Evolutionary conservation across 768 basidiomycete genomes (phyloP), one percentile per base, ranked within the genome.

Genomic region (Leucocoprinus leucothites): DNA sequence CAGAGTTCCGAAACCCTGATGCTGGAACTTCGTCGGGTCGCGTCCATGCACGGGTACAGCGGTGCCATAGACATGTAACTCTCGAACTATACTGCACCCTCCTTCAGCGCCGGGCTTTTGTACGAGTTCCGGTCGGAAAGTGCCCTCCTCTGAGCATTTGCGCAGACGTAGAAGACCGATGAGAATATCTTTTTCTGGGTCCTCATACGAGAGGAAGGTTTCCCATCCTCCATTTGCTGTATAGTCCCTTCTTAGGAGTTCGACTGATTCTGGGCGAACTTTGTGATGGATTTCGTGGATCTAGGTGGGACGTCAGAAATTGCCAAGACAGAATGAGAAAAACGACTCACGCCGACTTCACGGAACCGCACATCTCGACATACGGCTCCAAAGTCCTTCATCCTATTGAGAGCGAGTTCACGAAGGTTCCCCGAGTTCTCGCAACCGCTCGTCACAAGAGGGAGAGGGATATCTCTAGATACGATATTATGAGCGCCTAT

Each of bases 271-370:
- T 57, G 95, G 95, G 19, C 94, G 85, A 44, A 98, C 92, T 73
- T 96, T 95, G 76, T 97, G 88, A 67, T 99, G 97, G 46, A 99
- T 98, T 71, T 99, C 97, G 70, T 98, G 94, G 56, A 98, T 91
- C 94, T 96, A 63, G 57, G n/a, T n/a, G n/a, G n/a, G n/a, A n/a
- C 47, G 18, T 18, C 28, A 34, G 16, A 35, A 21, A 1, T 3
- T 9, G 31, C 9, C 13, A 19, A 36, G 57, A 56, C 53, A 26
- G 42, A 24, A 43, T 19, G 34, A 36, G 25, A 42, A 55, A 36
- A 41, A 48, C 22, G 21, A 46, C 14, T 42, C 73, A 95, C 94
- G 44, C 97, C 97, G 56, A 99, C 97, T 81, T 99, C 97, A 45
- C 97, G 87, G 74, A 90, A 98, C 54, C 97, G 84, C 35, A 99